Evolutionary conservation across 257 asterid species (phyloP), one percentile per base, ranked within the genome.

Genomic region (Hygrophila difformis): DNA sequence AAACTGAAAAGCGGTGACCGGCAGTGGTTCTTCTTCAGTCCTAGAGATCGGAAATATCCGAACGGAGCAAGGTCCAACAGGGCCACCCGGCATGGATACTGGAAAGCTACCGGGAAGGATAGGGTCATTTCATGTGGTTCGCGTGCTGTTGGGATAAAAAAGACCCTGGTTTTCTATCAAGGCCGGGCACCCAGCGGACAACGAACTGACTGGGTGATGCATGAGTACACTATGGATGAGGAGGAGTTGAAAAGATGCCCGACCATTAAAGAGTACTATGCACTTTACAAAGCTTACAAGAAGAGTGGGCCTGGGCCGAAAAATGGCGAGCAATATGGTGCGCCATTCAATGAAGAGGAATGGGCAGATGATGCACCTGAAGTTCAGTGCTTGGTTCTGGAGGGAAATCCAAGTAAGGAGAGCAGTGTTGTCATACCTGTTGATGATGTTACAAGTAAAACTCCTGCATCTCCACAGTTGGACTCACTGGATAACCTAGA

Each of bases 241-340:
- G 86, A 60, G 23, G 98, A 82, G 81, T 65, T 91, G 42, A 75
- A 69, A 57, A 70, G 89, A 51, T 86, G 89, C 57, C 43, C 22
- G 6, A 43, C 44, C 24, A 81, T 55, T 17, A 68, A 44, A 43
- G 93, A 82, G 49, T 86, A 82, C 57, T 91, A 71, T 61, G 96
- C 87, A 8, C 66, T 91, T 7, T 91, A 80, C 82, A 91, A 91
- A 71, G 79, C 78, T 7, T 91, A n/a, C 70, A 91, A 86, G 71
- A 91, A 91, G 66, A 91, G 99, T 55, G 99, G 99, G 8, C 74
- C 95, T 20, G 99, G 99, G 33, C 99, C 99, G n/a, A 91, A 86
- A 66, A 86, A 86, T 49, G 95, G 99, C 0, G 99, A 82, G 79
- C 88, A 91, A 54, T 91, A 91, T 62, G 99, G 99, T 24, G 99